These are phyloP conservation scores for Helicostylum pulchrum DNA, from an alignment of 192 early-diverging fungal genomes.

Conservation along the genomic window DNA sequence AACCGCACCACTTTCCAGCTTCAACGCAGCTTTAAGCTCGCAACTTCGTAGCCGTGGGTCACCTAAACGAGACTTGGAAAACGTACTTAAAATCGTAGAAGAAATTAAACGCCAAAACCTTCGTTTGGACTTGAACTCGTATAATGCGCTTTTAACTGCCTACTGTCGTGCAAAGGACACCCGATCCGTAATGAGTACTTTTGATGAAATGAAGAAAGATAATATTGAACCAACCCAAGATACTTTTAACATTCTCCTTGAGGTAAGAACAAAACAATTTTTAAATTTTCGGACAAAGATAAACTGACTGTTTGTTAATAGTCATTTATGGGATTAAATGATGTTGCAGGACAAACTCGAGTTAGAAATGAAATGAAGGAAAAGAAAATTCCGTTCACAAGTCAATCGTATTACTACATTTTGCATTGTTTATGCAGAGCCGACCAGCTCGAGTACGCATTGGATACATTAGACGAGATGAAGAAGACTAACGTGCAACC, in stretches of 20 bases:
- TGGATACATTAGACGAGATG: conserved; percentile 42
- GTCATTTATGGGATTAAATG: not conserved
- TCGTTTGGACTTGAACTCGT: conserved; percentile 40
- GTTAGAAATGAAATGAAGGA: conserved; percentile 21
- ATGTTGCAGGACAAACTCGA: not conserved
- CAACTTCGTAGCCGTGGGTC: not conserved
- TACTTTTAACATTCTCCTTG: conserved; percentile 37
- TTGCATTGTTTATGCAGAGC: conserved; percentile 34
- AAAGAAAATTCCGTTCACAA: conserved; percentile 14
- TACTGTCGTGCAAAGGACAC: conserved; percentile 28
- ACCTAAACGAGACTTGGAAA: not conserved
- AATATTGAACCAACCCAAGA: conserved; percentile 35
- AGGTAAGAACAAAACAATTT: conserved; percentile 32
- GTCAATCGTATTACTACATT: conserved; percentile 37
- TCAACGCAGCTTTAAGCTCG: conserved; percentile 4
- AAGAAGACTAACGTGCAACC: conserved; percentile 33
- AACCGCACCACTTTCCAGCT: conserved; percentile 4
- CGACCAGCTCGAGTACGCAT: conserved; percentile 34
- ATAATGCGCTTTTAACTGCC: conserved; percentile 36
- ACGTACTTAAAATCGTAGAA: conserved; percentile 1
- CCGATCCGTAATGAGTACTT: conserved; percentile 17
- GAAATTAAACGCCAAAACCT: conserved; percentile 36
- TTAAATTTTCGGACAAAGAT: no score
- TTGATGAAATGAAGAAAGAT: conserved; percentile 37
- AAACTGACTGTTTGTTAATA: not conserved